These are phyloP conservation scores for Solanum ahanhuiri DNA, from an alignment of 257 asterid species.

Conservation along the genomic window DNA sequence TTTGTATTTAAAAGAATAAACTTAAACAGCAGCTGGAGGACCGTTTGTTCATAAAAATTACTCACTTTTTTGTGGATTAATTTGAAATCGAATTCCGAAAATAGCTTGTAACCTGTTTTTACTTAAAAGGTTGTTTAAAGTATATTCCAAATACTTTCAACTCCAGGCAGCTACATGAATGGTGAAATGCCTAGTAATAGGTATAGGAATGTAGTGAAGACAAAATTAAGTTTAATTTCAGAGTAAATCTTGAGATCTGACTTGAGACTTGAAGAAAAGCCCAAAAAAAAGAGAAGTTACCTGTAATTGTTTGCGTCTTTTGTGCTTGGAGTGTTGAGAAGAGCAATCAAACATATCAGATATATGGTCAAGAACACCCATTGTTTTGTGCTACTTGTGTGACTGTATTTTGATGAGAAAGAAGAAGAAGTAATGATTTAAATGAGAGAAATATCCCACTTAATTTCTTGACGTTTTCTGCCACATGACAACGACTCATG, in stretches of 20 bases:
- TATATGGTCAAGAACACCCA: constrained; percentile 85
- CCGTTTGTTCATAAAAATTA: not conserved
- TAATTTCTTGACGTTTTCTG: not conserved
- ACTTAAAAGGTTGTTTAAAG: not conserved
- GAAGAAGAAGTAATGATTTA: not conserved
- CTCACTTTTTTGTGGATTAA: not conserved
- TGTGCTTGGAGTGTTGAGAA: constrained; percentile 39
- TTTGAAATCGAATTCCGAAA: not conserved
- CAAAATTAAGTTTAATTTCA: not conserved
- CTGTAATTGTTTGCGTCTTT: constrained; percentile 77
- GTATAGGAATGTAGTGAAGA: not conserved
- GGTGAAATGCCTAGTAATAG: not conserved
- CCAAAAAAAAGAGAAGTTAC: constrained; percentile 4
- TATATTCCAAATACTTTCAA: too few species aligned
- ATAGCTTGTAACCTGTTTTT: not conserved
- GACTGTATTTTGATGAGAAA: not conserved
- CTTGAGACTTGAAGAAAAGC: not conserved
- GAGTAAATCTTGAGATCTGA: not conserved
- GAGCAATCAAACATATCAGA: constrained; percentile 76
- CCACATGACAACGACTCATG: not conserved
- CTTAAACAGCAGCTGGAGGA: not conserved
- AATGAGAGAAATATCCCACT: not conserved
- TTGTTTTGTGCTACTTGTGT: not conserved
- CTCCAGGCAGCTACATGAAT: not conserved
- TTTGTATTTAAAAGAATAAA: not conserved